Evolutionary conservation across 2,329 filamentous ascomycete species (phyloP).

Genomic region (Colletotrichum lini): DNA sequence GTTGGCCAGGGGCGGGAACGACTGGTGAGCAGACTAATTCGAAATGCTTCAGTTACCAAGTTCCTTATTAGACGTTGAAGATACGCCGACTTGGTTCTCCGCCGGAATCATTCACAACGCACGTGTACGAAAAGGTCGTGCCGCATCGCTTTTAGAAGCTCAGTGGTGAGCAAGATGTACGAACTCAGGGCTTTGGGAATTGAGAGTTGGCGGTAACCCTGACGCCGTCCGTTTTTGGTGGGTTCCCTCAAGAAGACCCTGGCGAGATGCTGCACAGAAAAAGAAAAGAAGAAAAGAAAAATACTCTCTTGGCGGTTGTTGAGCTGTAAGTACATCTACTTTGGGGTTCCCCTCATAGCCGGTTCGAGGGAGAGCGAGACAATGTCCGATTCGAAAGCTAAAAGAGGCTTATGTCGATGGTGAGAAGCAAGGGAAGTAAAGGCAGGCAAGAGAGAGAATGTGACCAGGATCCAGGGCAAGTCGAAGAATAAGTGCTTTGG

Average conservation of each 20-base stretch:
- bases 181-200: no score
- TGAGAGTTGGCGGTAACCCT: neutral
- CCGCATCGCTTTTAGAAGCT: neutral
- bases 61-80: neutral
- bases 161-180: neutral
- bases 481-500: slow-evolving; percentile 15
- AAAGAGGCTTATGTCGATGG: slow-evolving; percentile 25
- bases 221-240: slow-evolving; percentile 6
- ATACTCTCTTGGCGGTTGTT: slow-evolving; percentile 1
- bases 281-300: slow-evolving; percentile 17
- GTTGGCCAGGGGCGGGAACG: neutral
- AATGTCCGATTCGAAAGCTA: slow-evolving; percentile 12
- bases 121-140: neutral
- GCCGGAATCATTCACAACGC: no score
- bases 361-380: slow-evolving; percentile 29
- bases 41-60: neutral
- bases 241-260: slow-evolving; percentile 9
- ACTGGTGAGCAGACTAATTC: neutral
- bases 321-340: neutral
- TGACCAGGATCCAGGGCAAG: slow-evolving; percentile 7
- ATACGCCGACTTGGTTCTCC: neutral
- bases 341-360: neutral
- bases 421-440: slow-evolving; percentile 30
- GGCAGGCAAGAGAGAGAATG: neutral
- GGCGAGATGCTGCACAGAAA: neutral